Base-by-base conservation (phyloP, 148 eudicot genomes). In the Amaranthus cruentus region DNA sequence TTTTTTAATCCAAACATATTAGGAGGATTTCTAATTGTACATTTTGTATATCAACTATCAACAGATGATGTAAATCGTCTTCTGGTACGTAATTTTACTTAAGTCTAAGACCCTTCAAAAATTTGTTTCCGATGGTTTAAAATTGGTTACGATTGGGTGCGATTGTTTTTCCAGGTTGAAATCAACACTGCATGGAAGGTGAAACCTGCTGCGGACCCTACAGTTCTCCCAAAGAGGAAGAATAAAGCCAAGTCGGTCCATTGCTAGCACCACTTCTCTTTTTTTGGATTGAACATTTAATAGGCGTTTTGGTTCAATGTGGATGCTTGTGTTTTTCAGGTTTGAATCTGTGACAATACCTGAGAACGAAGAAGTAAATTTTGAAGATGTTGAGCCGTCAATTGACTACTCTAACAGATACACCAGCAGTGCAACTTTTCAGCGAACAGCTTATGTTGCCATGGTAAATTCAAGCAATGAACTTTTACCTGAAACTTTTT, bases 151-250 rank as follows among this genome's bases (percentile, higher is more conserved):
- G 12, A 7, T 62, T n/a, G 54, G 53, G 48, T 14, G 38, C 9
- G 14, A 2, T 8, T 4, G 67, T 47, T 50, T 77, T 67, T 76
- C 11, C 82, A 95, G 98, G 83, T 86, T 70, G 89, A 95, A 76
- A 79, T 95, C 62, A 95, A 96, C 78, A 78, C 91, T 76, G 90
- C 99, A 13, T 96, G 99, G 99, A 95, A 95, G 84, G 91, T 85
- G 38, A 87, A 87, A 78, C 71, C 83, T 48, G 83, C 74, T 43
- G 75, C 79, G 51, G 97, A 95, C 81, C 96, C 87, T 55, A 96
- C 92, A 11, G 70, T 89, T 73, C 85, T 96, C 51, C 99, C 97
- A 68, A 90, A 89, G 87, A 83, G 88, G 74, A 96, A 89, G 83
- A 73, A 81, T 58, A 92, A 90, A 68, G 99, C 99, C 77, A 96